A percentile compares a stretch with the other conserved stretches of the same genome.
Evolutionary conservation across 2,329 filamentous ascomycete species (phyloP).

Genomic region (Laburnicola sp.): DNA sequence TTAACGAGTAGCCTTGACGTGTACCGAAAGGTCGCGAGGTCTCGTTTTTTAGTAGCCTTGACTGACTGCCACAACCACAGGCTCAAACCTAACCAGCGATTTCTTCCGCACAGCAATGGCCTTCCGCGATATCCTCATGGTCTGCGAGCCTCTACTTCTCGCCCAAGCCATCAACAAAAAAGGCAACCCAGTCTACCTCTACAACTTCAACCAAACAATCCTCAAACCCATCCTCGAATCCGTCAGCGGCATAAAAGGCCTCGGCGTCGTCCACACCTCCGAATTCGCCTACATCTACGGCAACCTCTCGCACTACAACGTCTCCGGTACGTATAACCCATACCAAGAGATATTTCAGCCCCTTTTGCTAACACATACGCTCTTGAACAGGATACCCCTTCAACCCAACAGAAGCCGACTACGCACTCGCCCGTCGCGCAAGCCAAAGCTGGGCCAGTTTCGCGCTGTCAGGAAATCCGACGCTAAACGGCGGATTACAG

Average conservation of each 20-base stretch:
- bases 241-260: slow-evolving; percentile 38
- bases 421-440: slow-evolving; percentile 45
- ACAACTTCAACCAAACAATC: slow-evolving; percentile 60
- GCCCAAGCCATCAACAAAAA: slow-evolving; percentile 46
- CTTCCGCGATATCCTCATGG: slow-evolving; percentile 58
- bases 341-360: background rate
- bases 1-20: no score
- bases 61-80: background rate
- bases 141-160: slow-evolving; percentile 53
- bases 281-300: slow-evolving; percentile 59
- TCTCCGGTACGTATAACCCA: slow-evolving; percentile 21
- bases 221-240: slow-evolving; percentile 50
- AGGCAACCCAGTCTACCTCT: slow-evolving; percentile 52
- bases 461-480: slow-evolving; percentile 42
- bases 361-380: background rate
- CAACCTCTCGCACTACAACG: slow-evolving; percentile 48
- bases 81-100: slow-evolving; percentile 49
- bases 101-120: slow-evolving; percentile 56
- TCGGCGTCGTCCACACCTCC: slow-evolving; percentile 56
- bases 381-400: slow-evolving; percentile 25
- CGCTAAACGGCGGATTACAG: slow-evolving; percentile 45
- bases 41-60: no score
- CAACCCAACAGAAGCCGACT: slow-evolving; percentile 46
- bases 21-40: no score
- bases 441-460: slow-evolving; percentile 56